These are phyloP conservation scores for Besnoitia besnoiti DNA, from an alignment of 169 alveolate genomes.

Conservation along the genomic window DNA sequence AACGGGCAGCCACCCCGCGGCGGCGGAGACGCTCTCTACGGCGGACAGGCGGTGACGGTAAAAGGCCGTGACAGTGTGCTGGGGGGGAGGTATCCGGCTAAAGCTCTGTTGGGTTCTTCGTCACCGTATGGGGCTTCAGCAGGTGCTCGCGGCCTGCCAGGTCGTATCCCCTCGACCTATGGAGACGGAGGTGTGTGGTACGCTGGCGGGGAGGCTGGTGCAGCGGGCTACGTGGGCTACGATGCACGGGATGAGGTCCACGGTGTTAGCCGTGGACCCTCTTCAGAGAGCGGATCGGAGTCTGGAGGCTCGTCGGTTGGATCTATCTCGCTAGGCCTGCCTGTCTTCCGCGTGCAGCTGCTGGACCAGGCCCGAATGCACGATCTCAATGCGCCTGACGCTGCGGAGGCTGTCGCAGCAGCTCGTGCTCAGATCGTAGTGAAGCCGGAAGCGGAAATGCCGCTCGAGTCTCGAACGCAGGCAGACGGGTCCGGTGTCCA, in stretches of 20 bases:
- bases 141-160: background rate
- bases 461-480: background rate
- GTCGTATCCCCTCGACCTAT: background rate
- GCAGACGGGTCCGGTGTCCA: background rate
- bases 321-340: background rate
- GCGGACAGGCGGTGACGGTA: too few species aligned
- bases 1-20: constrained; percentile 17
- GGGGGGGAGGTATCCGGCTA: background rate
- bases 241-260: background rate
- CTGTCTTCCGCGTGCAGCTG: constrained; percentile 56
- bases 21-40: too few species aligned
- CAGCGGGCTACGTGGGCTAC: background rate
- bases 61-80: too few species aligned
- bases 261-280: background rate
- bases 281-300: background rate
- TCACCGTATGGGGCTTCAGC: background rate
- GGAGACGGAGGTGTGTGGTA: background rate
- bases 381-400: background rate
- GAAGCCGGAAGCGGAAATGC: background rate
- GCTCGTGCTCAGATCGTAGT: background rate
- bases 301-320: background rate
- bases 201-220: background rate
- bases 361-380: constrained; percentile 59
- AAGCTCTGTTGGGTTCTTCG: background rate
- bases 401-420: background rate